Evolutionary conservation across 306 rosid genomes (phyloP), one percentile per base, ranked within the genome.

Genomic region (Alnus glutinosa): DNA sequence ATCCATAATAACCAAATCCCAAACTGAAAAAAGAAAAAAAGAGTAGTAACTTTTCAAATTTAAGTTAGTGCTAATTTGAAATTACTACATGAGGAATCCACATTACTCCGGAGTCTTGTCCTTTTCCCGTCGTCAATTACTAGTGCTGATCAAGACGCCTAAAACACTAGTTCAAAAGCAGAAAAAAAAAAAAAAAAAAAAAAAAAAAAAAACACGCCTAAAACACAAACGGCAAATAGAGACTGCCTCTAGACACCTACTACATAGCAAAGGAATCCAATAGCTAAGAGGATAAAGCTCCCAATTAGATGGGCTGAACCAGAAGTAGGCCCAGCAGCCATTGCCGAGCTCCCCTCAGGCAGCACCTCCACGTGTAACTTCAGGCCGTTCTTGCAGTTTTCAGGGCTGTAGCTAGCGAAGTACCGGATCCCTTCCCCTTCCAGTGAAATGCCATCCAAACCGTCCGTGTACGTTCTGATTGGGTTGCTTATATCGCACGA

Each of bases 361-460:
- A 61, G 73, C 23, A 94, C 94, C 51, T 92, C 69, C 44, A 94
- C 80, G 48, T 86, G 87, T 6, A 94, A 76, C 85, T 90, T 94
- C 8, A 94, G 85, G 4, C 98, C 98, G 19, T 48, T 86, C 74
- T 86, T 85, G 89, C 98, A 94, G 77, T 79, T 88, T 7, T 90
- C 76, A 1, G 57, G 0, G 30, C 86, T 81, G 4, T 82, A 88
- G 82, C 97, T 94, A 19, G 83, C 90, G 82, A 92, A 94, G 85
- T 89, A 94, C 63, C 89, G 90, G 48, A 83, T 76, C 34, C 96
- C 98, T 81, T 90, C 97, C 47, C 73, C 80, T 34, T 92, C 87
- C 66, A 94, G 87, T 0, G 92, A 57, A 71, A 90, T 63, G 52
- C 37, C 67, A n/a, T 94, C 96, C 71, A 94, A 52, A 46, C 96